These are phyloP conservation scores for Mayamaea pseudoterrestris DNA, from an alignment of 108 stramenopile genomes.

Conservation along the genomic window DNA sequence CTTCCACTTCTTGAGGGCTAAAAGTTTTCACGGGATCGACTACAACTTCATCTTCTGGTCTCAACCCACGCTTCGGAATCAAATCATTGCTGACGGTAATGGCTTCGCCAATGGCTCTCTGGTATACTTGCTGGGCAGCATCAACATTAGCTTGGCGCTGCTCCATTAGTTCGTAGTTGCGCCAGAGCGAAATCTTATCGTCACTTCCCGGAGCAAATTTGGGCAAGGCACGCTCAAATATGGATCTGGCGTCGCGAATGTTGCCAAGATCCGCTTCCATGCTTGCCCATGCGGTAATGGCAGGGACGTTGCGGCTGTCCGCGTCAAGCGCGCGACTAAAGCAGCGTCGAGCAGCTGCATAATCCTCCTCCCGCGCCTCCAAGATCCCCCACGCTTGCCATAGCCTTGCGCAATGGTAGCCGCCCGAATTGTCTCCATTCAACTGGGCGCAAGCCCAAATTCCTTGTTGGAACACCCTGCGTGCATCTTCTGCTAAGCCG, in stretches of 20 bases:
- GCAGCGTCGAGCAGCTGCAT: slow-evolving; percentile 71
- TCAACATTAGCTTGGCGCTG: slow-evolving; percentile 42
- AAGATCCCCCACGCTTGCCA: slow-evolving; percentile 91
- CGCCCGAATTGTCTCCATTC: slow-evolving; percentile 73
- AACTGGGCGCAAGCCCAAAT: slow-evolving; percentile 82
- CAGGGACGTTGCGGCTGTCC: slow-evolving; percentile 71
- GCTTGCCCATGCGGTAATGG: slow-evolving; percentile 72
- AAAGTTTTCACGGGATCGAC: slow-evolving; percentile 1
- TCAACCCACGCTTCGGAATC: slow-evolving; percentile 10
- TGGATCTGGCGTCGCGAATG: slow-evolving; percentile 43
- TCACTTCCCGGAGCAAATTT: slow-evolving; percentile 54
- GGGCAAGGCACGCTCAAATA: slow-evolving; percentile 57
- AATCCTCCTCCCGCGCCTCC: slow-evolving; percentile 64
- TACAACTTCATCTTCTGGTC: neutral
- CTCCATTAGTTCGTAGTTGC: slow-evolving; percentile 80
- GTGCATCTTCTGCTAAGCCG: slow-evolving; percentile 54
- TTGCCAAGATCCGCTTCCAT: slow-evolving; percentile 73
- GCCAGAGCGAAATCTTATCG: slow-evolving; percentile 55
- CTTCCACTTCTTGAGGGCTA: slow-evolving; percentile 41
- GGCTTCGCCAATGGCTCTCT: slow-evolving; percentile 58
- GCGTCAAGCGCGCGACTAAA: slow-evolving; percentile 82
- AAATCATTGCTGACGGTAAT: slow-evolving; percentile 8
- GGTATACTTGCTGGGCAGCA: slow-evolving; percentile 54
- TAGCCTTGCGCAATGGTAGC: slow-evolving; percentile 65
- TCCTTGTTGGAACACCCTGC: slow-evolving; percentile 79